These are phyloP conservation scores for Tetraselmis striata DNA, from an alignment of 139 green algal species.

Conservation along the genomic window DNA sequence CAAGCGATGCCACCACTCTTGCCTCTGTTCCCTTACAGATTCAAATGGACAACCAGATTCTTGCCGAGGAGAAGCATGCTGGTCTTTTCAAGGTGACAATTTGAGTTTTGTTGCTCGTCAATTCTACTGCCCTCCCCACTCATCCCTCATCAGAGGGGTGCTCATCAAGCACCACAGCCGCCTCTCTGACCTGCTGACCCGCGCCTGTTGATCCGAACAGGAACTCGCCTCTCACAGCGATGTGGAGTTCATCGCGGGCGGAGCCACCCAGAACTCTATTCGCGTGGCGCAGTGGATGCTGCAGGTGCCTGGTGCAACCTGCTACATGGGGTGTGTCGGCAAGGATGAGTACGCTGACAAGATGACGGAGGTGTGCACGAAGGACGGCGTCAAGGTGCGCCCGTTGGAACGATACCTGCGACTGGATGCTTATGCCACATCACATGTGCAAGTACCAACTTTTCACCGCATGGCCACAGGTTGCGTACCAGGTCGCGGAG, in stretches of 20 bases:
- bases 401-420: too few relatives aligned
- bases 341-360: conserved; percentile 83
- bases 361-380: conserved; percentile 62
- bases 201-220: too few relatives aligned
- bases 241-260: conserved; percentile 96
- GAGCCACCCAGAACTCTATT: conserved; percentile 95
- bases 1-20: too few relatives aligned
- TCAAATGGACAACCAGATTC: conserved; percentile 91
- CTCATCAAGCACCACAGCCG: too few relatives aligned
- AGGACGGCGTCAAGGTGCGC: conserved; percentile 77
- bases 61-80: conserved; percentile 95
- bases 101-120: too few relatives aligned
- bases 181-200: too few relatives aligned
- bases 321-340: conserved; percentile 96
- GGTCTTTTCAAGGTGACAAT: conserved; percentile 87
- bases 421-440: too few relatives aligned
- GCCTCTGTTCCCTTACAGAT: too few relatives aligned
- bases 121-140: too few relatives aligned
- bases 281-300: conserved; percentile 98
- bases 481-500: conserved; percentile 87
- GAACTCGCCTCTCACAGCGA: conserved; percentile 67
- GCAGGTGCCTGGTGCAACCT: conserved; percentile 61
- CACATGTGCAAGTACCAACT: too few relatives aligned
- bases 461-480: too few relatives aligned
- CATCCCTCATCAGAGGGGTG: too few relatives aligned